Conservation (phyloP, 352 stramenopile species). For the Globisporangium nagaii region DNA sequence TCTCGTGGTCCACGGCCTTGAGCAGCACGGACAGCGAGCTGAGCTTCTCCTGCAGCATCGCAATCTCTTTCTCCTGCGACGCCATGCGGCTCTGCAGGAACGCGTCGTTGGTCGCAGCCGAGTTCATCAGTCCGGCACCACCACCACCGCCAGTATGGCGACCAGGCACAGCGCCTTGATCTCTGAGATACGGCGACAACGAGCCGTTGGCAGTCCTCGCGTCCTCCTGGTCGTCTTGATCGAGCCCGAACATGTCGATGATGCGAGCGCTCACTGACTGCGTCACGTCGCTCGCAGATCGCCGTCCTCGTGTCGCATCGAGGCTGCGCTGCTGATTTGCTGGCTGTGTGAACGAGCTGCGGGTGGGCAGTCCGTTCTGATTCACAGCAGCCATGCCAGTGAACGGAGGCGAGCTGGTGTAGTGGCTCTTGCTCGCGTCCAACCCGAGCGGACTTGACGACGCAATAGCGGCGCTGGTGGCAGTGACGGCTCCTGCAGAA, state of each 20-base stretch:
- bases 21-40: conserved; percentile 55
- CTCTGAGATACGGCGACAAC: not conserved
- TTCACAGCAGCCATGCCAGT: not conserved
- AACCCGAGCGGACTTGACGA: not conserved
- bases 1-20: conserved; percentile 63
- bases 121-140: not conserved
- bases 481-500: too few species aligned
- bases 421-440: not conserved
- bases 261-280: conserved; percentile 5
- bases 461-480: not conserved
- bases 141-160: too few species aligned
- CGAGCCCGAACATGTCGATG: conserved; percentile 14
- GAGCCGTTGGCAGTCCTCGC: not conserved
- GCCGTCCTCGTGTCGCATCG: not conserved
- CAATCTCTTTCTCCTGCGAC: conserved; percentile 64
- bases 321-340: not conserved
- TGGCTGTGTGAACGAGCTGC: conserved; percentile 1
- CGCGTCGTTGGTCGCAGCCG: not conserved
- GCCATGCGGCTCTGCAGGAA: conserved; percentile 61
- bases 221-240: conserved; percentile 4
- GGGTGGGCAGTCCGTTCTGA: not conserved
- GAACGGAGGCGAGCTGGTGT: conserved; percentile 1
- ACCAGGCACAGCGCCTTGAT: not conserved
- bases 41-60: conserved; percentile 69
- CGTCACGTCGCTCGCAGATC: conserved; percentile 4